Conservation (phyloP, 2,329 filamentous ascomycete species). For the Aureobasidium sp. region DNA sequence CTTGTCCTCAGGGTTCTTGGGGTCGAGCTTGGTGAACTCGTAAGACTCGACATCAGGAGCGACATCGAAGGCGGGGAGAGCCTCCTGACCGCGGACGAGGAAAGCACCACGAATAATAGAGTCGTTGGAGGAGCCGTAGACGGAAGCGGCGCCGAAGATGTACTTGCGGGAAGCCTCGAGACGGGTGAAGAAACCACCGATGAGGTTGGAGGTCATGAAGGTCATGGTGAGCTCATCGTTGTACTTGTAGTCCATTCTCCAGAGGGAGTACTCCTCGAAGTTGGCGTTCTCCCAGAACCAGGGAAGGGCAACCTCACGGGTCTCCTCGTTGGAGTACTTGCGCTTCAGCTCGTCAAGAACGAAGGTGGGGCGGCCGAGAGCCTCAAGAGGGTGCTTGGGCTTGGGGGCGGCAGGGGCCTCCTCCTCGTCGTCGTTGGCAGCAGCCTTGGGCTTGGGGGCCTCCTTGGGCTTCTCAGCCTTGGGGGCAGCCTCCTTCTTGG, state of each 20-base stretch:
- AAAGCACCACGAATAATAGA: conserved; percentile 90
- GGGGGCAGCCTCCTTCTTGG: conserved; percentile 57
- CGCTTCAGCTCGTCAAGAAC: conserved; percentile 97
- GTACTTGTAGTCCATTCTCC: conserved; percentile 96
- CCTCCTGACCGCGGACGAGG: conserved; percentile 87
- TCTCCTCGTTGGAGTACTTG: conserved; percentile 94
- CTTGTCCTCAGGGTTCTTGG: conserved; percentile 73
- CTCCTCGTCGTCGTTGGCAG: conserved; percentile 55
- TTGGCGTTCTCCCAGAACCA: conserved; percentile 99
- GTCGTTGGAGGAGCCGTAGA: conserved; percentile 84
- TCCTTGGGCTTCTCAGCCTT: conserved; percentile 56
- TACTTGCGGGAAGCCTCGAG: conserved; percentile 98
- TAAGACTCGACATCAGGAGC: conserved; percentile 97
- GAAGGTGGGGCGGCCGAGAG: conserved; percentile 71
- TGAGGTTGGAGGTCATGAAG: conserved; percentile 99
- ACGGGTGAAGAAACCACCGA: conserved; percentile 94
- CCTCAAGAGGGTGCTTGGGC: conserved; percentile 92
- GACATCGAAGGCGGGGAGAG: conserved; percentile 82
- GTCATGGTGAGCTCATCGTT: conserved; percentile 93
- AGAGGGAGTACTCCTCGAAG: conserved; percentile 92
- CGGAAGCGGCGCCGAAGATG: conserved; percentile 83
- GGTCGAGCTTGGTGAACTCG: conserved; percentile 93
- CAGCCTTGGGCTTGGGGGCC: conserved; percentile 46
- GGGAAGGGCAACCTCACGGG: conserved; percentile 71
- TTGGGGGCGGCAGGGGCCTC: conserved; percentile 63